Percentiles rank a stretch among this genome's conserved stretches.
These are phyloP conservation scores for Draba incana DNA, from an alignment of 345 rosid genomes.

Conservation along the genomic window DNA sequence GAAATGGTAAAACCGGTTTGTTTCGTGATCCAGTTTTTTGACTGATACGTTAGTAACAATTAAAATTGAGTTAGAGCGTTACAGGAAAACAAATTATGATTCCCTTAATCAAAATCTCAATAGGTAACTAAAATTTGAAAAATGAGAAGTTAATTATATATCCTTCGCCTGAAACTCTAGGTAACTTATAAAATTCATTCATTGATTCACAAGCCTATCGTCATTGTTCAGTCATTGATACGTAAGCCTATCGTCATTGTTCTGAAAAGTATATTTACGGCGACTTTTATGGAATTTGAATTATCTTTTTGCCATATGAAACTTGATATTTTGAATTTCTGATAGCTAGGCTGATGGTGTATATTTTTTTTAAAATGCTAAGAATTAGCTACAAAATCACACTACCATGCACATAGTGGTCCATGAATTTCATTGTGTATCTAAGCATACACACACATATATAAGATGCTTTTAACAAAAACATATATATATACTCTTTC, in stretches of 20 bases:
- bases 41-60: too few relatives aligned
- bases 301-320: not conserved
- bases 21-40: too few relatives aligned
- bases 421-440: slow-evolving; percentile 27
- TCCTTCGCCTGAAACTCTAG: too few relatives aligned
- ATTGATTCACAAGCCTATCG: not conserved
- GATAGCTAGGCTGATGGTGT: not conserved
- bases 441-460: slow-evolving; percentile 1
- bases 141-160: too few relatives aligned
- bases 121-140: not conserved
- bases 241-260: not conserved
- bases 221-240: not conserved
- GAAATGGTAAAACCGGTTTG: not conserved
- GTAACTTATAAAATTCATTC: not conserved
- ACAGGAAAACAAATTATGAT: not conserved
- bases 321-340: not conserved
- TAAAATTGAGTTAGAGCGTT: not conserved
- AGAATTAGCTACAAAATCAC: not conserved
- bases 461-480: slow-evolving; percentile 17
- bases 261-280: not conserved
- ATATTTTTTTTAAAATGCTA: not conserved
- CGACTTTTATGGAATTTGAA: not conserved
- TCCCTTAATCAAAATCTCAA: not conserved
- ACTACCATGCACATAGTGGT: slow-evolving; percentile 33
- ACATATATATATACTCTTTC: slow-evolving; percentile 1